Percentiles rank a stretch among this genome's conserved stretches.
Conservation (phyloP, 768 basidiomycete species). For the Pisolithus tinctorius region DNA sequence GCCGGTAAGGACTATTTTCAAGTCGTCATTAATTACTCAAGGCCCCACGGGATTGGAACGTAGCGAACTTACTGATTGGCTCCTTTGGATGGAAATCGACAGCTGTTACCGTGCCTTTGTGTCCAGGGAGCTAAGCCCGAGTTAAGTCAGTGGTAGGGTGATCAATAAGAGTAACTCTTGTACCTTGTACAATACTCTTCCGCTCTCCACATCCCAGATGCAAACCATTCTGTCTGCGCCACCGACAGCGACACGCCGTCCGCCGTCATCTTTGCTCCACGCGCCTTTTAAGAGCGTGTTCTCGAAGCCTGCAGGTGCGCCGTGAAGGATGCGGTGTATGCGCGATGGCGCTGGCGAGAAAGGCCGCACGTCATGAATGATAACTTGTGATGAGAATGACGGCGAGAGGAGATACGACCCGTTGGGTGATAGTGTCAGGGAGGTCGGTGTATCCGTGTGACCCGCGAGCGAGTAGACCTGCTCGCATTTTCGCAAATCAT, state of each 20-base stretch:
- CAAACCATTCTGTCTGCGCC: slow-evolving; percentile 85
- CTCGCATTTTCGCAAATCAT: slow-evolving; percentile 81
- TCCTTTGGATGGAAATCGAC: slow-evolving; percentile 96
- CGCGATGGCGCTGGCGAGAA: slow-evolving; percentile 83
- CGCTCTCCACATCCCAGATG: slow-evolving; percentile 82
- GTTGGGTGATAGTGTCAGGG: slow-evolving; percentile 86
- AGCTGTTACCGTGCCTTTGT: slow-evolving; percentile 93
- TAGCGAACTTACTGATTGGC: slow-evolving; percentile 71
- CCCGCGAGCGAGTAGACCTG: slow-evolving; percentile 76
- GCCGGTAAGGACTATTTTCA: slow-evolving; percentile 67
- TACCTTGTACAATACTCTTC: slow-evolving; percentile 74
- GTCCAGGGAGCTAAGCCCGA: slow-evolving; percentile 70
- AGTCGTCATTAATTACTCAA: background rate
- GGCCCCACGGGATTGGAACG: background rate
- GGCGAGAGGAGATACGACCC: slow-evolving; percentile 85
- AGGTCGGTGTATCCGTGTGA: slow-evolving; percentile 90
- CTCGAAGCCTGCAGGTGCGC: slow-evolving; percentile 94
- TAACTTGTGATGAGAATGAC: slow-evolving; percentile 80
- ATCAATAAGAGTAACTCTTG: slow-evolving; percentile 5
- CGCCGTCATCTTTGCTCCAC: slow-evolving; percentile 86
- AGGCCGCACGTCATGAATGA: slow-evolving; percentile 90
- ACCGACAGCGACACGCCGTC: slow-evolving; percentile 77
- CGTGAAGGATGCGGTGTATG: slow-evolving; percentile 70
- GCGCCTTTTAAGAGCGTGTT: slow-evolving; percentile 74
- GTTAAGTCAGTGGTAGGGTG: background rate